Conservation (phyloP, 2,329 filamentous ascomycete genomes). For the Cladosporium oxysporum region DNA sequence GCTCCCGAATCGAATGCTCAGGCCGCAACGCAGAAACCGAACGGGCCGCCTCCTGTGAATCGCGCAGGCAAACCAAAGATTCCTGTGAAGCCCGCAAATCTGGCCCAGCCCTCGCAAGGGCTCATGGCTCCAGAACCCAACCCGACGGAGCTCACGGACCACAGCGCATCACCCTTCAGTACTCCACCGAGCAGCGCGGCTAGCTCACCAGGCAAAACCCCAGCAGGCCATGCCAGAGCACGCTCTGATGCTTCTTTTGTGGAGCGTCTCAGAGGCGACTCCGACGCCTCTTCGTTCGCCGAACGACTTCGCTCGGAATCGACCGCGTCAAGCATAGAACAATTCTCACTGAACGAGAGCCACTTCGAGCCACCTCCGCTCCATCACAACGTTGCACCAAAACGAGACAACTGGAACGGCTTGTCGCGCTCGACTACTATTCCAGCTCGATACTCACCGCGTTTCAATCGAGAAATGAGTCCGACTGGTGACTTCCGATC, state of each 20-base stretch:
- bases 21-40: slow-evolving; percentile 27
- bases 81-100: slow-evolving; percentile 38
- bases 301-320: slow-evolving; percentile 30
- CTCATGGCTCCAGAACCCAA: slow-evolving; percentile 44
- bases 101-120: slow-evolving; percentile 29
- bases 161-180: slow-evolving; percentile 73
- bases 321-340: slow-evolving; percentile 33
- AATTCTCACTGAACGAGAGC: slow-evolving; percentile 32
- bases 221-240: slow-evolving; percentile 15
- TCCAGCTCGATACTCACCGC: slow-evolving; percentile 30
- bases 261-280: slow-evolving; percentile 30
- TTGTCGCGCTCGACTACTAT: slow-evolving; percentile 27
- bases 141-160: slow-evolving; percentile 43
- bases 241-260: slow-evolving; percentile 32
- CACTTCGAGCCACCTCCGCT: slow-evolving; percentile 25
- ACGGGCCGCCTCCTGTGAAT: slow-evolving; percentile 73
- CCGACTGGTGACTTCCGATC: slow-evolving; percentile 29
- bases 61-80: slow-evolving; percentile 76
- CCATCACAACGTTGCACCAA: slow-evolving; percentile 24
- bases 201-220: slow-evolving; percentile 42
- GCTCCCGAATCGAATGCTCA: background rate
- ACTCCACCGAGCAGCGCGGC: slow-evolving; percentile 78
- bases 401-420: slow-evolving; percentile 27
- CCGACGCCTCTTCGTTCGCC: slow-evolving; percentile 24
- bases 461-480: slow-evolving; percentile 20